Conservation (phyloP, 192 early-diverging fungal species). For the Backusella westeae region DNA sequence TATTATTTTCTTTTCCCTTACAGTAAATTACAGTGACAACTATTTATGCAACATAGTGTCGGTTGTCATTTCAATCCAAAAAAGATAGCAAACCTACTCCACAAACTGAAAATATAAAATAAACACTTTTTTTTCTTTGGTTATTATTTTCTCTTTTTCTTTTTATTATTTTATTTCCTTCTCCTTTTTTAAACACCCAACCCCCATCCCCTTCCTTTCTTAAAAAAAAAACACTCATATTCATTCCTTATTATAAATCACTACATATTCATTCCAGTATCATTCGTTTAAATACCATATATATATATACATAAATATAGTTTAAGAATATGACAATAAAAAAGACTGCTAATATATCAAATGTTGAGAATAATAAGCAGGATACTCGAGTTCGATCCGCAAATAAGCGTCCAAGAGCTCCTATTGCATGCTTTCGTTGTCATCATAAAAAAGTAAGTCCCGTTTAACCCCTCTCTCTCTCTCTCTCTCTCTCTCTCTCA, state of each 20-base stretch:
- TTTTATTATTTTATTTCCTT: not conserved
- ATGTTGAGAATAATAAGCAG: not conserved
- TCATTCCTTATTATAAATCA: too few species aligned
- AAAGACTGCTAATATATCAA: slow-evolving; percentile 1
- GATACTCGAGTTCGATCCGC: slow-evolving; percentile 11
- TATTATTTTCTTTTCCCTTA: not conserved
- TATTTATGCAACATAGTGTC: not conserved
- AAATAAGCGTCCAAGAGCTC: slow-evolving; percentile 27
- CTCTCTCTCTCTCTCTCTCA: not conserved
- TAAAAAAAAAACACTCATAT: not conserved
- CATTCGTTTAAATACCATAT: not conserved
- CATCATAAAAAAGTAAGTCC: slow-evolving; percentile 29
- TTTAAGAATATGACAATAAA: not conserved
- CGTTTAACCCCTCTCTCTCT: not conserved
- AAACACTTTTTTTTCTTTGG: not conserved
- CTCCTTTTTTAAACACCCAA: not conserved
- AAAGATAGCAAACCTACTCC: not conserved
- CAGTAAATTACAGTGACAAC: slow-evolving; percentile 1
- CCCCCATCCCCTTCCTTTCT: not conserved
- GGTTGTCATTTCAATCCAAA: not conserved
- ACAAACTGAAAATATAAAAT: not conserved
- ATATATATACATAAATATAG: not conserved
- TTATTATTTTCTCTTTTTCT: not conserved
- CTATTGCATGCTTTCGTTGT: slow-evolving; percentile 32
- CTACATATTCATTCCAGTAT: not conserved